Conservation (phyloP, 1,284 basidiomycete genomes). For the Cryptococcus hybrid region DNA sequence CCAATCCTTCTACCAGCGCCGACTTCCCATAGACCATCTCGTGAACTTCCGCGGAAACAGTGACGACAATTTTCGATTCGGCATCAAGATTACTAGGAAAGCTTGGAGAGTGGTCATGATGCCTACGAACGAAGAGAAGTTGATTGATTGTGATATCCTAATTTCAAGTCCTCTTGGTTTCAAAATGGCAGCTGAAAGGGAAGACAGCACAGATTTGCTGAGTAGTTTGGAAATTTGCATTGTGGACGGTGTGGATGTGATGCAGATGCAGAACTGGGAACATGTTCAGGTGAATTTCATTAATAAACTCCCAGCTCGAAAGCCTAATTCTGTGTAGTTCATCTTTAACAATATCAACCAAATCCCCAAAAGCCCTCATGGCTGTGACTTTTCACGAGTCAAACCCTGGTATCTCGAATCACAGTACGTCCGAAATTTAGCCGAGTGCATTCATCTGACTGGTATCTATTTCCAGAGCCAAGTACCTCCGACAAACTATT, state of each 20-base stretch:
- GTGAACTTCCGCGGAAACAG: slow-evolving; percentile 96
- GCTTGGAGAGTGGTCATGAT: slow-evolving; percentile 78
- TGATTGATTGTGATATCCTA: slow-evolving; percentile 76
- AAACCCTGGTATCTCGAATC: slow-evolving; percentile 98
- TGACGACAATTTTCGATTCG: slow-evolving; percentile 92
- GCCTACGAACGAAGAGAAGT: slow-evolving; percentile 46
- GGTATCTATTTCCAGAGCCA: slow-evolving; percentile 56
- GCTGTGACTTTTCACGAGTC: slow-evolving; percentile 93
- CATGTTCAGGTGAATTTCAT: slow-evolving; percentile 71
- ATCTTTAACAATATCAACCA: slow-evolving; percentile 80
- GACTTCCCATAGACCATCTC: slow-evolving; percentile 83
- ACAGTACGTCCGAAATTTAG: slow-evolving; percentile 59
- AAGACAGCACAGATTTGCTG: slow-evolving; percentile 85
- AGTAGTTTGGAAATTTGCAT: slow-evolving; percentile 91
- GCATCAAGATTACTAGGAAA: slow-evolving; percentile 89
- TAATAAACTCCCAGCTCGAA: not conserved
- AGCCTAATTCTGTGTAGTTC: slow-evolving; percentile 58
- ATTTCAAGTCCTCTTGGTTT: slow-evolving; percentile 91
- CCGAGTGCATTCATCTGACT: not conserved
- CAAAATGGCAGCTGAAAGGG: slow-evolving; percentile 89
- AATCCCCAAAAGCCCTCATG: slow-evolving; percentile 86
- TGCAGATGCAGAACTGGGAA: slow-evolving; percentile 99
- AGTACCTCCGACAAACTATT: slow-evolving; percentile 83
- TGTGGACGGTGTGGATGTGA: slow-evolving; percentile 88
- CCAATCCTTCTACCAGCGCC: slow-evolving; percentile 50